These are phyloP conservation scores for Yamadazyma epiphylla DNA, from an alignment of 1,139 yeast species.

Conservation along the genomic window DNA sequence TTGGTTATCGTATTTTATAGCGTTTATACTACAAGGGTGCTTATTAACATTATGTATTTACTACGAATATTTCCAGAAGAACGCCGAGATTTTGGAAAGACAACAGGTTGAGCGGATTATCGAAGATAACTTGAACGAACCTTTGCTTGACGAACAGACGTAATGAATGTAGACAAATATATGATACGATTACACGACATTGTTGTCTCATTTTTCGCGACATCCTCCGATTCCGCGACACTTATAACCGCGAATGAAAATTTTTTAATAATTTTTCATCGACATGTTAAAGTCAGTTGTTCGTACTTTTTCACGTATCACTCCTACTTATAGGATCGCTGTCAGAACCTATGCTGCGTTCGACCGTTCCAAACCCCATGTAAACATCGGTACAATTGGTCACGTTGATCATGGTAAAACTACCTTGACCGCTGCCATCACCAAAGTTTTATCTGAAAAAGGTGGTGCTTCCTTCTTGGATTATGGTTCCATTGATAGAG, in stretches of 20 bases:
- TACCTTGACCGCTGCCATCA: conserved; percentile 96
- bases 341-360: conserved; percentile 62
- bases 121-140: conserved; percentile 21
- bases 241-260: too few relatives aligned
- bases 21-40: conserved; percentile 62
- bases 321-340: conserved; percentile 15
- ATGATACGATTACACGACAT: too few relatives aligned
- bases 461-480: conserved; percentile 96
- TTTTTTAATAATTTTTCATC: too few relatives aligned
- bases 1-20: conserved; percentile 76
- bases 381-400: conserved; percentile 86
- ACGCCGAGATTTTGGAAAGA: conserved; percentile 29
- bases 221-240: too few relatives aligned
- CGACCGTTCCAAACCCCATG: conserved; percentile 92
- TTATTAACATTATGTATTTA: conserved; percentile 34
- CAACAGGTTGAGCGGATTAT: conserved; percentile 30
- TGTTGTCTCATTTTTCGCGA: too few relatives aligned
- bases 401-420: conserved; percentile 99
- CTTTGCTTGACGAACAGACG: too few relatives aligned
- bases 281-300: too few relatives aligned
- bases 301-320: too few relatives aligned
- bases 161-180: too few relatives aligned
- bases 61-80: conserved; percentile 29
- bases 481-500: conserved; percentile 91
- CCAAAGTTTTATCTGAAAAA: conserved; percentile 81